A percentile compares a stretch with the other conserved stretches of the same genome.
Evolutionary conservation across 305 asterid genomes (phyloP).

Genomic region (Fraxinus angustifolia): DNA sequence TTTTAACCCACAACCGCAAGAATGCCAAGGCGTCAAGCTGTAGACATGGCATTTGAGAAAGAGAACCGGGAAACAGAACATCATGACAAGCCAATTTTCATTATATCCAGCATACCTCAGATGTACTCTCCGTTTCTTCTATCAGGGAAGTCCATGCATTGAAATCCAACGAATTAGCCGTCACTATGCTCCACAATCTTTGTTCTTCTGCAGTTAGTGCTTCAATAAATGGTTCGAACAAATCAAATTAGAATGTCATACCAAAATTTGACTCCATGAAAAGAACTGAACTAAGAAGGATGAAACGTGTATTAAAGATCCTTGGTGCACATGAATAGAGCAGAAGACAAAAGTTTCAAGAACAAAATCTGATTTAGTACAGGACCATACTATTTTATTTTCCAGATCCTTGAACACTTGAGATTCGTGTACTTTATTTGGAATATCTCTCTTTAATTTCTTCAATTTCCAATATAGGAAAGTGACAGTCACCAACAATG

Average conservation of each 20-base stretch:
- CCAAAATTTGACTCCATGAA: neutral
- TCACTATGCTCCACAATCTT: conserved; percentile 87
- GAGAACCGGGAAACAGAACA: neutral
- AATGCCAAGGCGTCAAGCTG: conserved; percentile 3
- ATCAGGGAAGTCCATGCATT: conserved; percentile 89
- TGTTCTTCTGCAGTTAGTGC: conserved; percentile 88
- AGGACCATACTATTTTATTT: neutral
- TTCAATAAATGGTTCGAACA: conserved; percentile 29
- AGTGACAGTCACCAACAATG: neutral
- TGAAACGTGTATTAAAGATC: neutral
- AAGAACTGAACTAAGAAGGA: neutral
- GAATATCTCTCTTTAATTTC: neutral
- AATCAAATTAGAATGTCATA: conserved; percentile 13
- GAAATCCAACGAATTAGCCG: conserved; percentile 78
- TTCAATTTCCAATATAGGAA: neutral
- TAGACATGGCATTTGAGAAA: neutral
- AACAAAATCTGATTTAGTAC: neutral
- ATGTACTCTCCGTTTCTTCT: conserved; percentile 85
- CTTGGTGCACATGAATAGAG: neutral
- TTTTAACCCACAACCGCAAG: neutral
- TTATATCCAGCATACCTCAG: conserved; percentile 58
- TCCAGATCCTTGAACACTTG: neutral
- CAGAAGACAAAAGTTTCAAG: neutral
- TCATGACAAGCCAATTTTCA: neutral
- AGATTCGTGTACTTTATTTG: neutral